Percentiles rank a stretch among this genome's conserved stretches.
phyloP scores from a whole-genome alignment of 495 filamentous ascomycete genomes.

The Daldinia caldariorum region DNA sequence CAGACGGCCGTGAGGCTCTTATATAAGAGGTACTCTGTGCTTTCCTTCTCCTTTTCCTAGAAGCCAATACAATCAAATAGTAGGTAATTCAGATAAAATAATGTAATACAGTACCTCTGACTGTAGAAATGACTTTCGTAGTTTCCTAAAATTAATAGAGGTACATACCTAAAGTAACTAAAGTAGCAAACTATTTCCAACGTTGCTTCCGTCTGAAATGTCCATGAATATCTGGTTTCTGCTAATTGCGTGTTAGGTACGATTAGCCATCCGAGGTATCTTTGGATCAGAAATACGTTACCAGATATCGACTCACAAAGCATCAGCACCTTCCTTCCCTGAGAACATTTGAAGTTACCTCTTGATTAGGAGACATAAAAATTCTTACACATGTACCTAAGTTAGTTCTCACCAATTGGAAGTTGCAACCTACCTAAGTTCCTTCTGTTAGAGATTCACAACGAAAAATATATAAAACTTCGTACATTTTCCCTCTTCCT shows the following conservation, averaged over 20 bases:
- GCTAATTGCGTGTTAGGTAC: background rate
- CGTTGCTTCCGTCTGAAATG: background rate
- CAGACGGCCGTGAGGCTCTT: too few species aligned
- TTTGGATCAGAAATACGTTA: background rate
- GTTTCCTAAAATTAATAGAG: background rate
- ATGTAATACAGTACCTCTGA: background rate
- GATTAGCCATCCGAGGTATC: background rate
- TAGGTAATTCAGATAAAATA: background rate
- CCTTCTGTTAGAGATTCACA: background rate
- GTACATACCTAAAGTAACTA: background rate
- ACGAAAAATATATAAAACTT: background rate
- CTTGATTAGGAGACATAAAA: background rate
- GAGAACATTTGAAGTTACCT: background rate
- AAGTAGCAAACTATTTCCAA: background rate
- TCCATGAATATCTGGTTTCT: background rate
- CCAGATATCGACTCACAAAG: background rate
- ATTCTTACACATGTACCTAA: background rate
- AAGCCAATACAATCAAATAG: too few species aligned
- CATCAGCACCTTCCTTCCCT: conserved; percentile 4
- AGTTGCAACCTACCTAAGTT: background rate
- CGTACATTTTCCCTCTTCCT: background rate
- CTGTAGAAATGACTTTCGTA: background rate
- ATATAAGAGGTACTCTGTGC: too few species aligned
- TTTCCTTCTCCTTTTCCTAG: too few species aligned
- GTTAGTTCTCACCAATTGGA: background rate